Conservation (phyloP, 176 grass and related monocot genomes). For the Oryza punctata region DNA sequence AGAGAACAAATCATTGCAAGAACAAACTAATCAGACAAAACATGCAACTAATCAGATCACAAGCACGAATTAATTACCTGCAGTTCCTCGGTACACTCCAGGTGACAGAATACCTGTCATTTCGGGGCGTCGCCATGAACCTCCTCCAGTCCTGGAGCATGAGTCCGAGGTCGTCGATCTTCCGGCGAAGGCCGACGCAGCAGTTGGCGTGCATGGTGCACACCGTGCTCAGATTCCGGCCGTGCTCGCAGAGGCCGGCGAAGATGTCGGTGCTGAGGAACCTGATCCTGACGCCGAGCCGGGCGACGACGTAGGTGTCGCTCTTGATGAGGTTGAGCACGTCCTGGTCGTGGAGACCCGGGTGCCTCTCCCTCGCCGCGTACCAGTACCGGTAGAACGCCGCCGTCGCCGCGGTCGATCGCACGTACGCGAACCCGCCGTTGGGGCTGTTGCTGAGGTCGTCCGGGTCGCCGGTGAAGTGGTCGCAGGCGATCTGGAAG, state of each 20-base stretch:
- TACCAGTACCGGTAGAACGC: conserved; percentile 58
- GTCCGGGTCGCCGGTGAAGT: conserved; percentile 50
- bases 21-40: conserved; percentile 8
- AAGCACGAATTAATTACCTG: conserved; percentile 41
- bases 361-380: conserved; percentile 30
- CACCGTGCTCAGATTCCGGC: conserved; percentile 50
- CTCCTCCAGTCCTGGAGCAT: conserved; percentile 75
- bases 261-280: conserved; percentile 76
- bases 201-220: conserved; percentile 89
- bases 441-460: conserved; percentile 56
- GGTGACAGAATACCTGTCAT: neutral
- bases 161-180: conserved; percentile 58
- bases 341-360: conserved; percentile 58
- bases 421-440: conserved; percentile 57
- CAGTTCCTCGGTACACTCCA: conserved; percentile 71
- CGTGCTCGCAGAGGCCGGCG: conserved; percentile 64
- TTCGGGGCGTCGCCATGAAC: conserved; percentile 49
- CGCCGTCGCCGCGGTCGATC: conserved; percentile 46
- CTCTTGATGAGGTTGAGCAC: conserved; percentile 65
- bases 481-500: conserved; percentile 69
- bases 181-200: conserved; percentile 61
- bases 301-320: conserved; percentile 42
- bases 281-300: conserved; percentile 49
- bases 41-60: too few relatives aligned
- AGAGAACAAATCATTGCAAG: neutral